These are phyloP conservation scores for Aspergillus ellipticus DNA, from an alignment of 495 filamentous ascomycete genomes.

Conservation along the genomic window DNA sequence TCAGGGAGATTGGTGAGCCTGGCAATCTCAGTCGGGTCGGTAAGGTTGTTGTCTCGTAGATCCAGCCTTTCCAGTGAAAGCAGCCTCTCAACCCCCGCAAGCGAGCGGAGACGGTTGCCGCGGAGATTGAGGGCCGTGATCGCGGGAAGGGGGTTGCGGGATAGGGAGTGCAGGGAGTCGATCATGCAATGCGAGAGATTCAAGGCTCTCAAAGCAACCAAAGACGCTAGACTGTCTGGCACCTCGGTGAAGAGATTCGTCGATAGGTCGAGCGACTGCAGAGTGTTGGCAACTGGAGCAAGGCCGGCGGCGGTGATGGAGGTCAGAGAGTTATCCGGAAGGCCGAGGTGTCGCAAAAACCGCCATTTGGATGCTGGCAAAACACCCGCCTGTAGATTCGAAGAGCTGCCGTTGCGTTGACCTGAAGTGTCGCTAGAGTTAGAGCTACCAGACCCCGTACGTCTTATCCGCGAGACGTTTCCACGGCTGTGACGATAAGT, in stretches of 20 bases:
- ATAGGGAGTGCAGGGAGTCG: slow-evolving; percentile 83
- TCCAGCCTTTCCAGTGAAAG: slow-evolving; percentile 86
- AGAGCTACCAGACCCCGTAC: slow-evolving; percentile 88
- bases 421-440: slow-evolving; percentile 75
- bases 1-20: slow-evolving; percentile 87
- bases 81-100: slow-evolving; percentile 87
- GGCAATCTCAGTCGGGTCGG: slow-evolving; percentile 86
- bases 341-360: slow-evolving; percentile 83
- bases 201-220: slow-evolving; percentile 79
- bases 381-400: slow-evolving; percentile 62
- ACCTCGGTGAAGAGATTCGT: slow-evolving; percentile 87
- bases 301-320: slow-evolving; percentile 70
- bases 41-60: slow-evolving; percentile 84
- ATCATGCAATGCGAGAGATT: slow-evolving; percentile 98
- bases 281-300: slow-evolving; percentile 73
- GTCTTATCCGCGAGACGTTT: slow-evolving; percentile 60
- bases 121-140: slow-evolving; percentile 92
- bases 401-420: slow-evolving; percentile 67
- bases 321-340: slow-evolving; percentile 87
- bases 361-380: slow-evolving; percentile 88
- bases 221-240: slow-evolving; percentile 77
- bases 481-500: slow-evolving; percentile 57
- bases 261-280: slow-evolving; percentile 88
- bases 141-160: slow-evolving; percentile 81
- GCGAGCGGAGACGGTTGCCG: slow-evolving; percentile 79